phyloP scores from a whole-genome alignment of 2,329 filamentous ascomycete genomes.

The Cordyceps cateniannulata region DNA sequence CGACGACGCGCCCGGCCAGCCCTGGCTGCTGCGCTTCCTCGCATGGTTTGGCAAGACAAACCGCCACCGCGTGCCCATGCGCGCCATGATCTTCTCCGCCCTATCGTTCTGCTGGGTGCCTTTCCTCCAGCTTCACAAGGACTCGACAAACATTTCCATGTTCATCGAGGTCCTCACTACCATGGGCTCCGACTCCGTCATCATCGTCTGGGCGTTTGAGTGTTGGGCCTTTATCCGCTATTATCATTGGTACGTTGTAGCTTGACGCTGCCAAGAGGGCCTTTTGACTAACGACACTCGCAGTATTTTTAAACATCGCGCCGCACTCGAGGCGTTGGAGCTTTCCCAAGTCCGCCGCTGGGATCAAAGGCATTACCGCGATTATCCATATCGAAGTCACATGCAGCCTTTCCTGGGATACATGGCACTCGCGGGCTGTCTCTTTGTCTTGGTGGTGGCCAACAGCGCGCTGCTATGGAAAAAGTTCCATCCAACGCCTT shows the following conservation, averaged over 20 bases:
- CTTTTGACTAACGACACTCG: background rate
- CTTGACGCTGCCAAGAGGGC: background rate
- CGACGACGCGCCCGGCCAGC: conserved; percentile 20
- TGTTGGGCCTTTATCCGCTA: conserved; percentile 34
- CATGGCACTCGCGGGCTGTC: conserved; percentile 27
- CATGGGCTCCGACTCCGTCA: conserved; percentile 29
- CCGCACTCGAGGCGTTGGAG: conserved; percentile 17
- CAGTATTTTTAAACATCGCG: conserved; percentile 20
- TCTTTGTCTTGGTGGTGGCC: conserved; percentile 28
- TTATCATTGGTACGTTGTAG: conserved; percentile 26
- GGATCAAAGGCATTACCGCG: conserved; percentile 14
- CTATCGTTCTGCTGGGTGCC: conserved; percentile 35
- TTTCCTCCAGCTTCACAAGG: conserved; percentile 28
- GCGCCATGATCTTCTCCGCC: conserved; percentile 32
- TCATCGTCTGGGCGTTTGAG: conserved; percentile 35
- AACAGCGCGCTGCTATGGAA: conserved; percentile 31
- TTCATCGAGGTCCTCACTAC: conserved; percentile 33
- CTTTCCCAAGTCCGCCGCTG: conserved; percentile 23
- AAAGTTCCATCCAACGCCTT: conserved; percentile 26
- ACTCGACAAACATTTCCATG: conserved; percentile 18
- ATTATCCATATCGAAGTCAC: conserved; percentile 34
- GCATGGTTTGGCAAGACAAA: conserved; percentile 27
- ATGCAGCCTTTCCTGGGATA: conserved; percentile 32
- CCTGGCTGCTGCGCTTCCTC: conserved; percentile 20
- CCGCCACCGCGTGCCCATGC: conserved; percentile 27